phyloP scores from a whole-genome alignment of 2,329 filamentous ascomycete genomes.

The Metarhizium guizhouense region DNA sequence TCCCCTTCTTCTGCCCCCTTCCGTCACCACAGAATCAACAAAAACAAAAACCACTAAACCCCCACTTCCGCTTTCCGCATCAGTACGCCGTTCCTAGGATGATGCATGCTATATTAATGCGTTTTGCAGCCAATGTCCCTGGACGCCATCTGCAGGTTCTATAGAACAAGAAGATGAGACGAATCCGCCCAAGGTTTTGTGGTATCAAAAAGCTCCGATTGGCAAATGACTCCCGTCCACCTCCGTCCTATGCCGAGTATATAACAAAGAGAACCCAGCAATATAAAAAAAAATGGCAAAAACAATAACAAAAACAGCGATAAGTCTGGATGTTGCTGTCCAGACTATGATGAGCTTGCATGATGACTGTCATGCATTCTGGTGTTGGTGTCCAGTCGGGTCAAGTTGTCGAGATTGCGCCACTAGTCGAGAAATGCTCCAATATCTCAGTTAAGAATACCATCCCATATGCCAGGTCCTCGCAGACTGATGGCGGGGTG shows the following conservation, averaged over 20 bases:
- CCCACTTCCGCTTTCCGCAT: neutral
- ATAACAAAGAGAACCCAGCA: slow-evolving; percentile 17
- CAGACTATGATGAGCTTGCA: neutral
- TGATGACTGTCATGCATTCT: neutral
- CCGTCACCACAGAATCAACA: slow-evolving; percentile 13
- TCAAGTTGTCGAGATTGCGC: neutral
- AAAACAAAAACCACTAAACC: slow-evolving; percentile 1
- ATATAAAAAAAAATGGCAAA: slow-evolving; percentile 1
- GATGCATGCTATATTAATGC: slow-evolving; percentile 32
- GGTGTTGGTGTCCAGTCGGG: slow-evolving; percentile 2
- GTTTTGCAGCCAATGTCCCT: slow-evolving; percentile 26
- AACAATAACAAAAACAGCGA: neutral
- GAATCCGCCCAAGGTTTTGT: slow-evolving; percentile 13
- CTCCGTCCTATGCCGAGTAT: slow-evolving; percentile 12
- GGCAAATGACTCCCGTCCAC: slow-evolving; percentile 19
- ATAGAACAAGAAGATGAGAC: slow-evolving; percentile 19
- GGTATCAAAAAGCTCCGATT: slow-evolving; percentile 20
- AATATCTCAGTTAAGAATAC: slow-evolving; percentile 43
- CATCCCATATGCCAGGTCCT: slow-evolving; percentile 59
- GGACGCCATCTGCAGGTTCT: slow-evolving; percentile 23
- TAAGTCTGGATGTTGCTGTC: slow-evolving; percentile 5
- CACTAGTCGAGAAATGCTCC: neutral
- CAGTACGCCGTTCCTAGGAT: slow-evolving; percentile 23
- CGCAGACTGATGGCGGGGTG: slow-evolving; percentile 41
- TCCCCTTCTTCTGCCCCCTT: slow-evolving; percentile 4